Base-by-base conservation (phyloP, 495 filamentous ascomycete species). In the Usnea hakonensis region DNA sequence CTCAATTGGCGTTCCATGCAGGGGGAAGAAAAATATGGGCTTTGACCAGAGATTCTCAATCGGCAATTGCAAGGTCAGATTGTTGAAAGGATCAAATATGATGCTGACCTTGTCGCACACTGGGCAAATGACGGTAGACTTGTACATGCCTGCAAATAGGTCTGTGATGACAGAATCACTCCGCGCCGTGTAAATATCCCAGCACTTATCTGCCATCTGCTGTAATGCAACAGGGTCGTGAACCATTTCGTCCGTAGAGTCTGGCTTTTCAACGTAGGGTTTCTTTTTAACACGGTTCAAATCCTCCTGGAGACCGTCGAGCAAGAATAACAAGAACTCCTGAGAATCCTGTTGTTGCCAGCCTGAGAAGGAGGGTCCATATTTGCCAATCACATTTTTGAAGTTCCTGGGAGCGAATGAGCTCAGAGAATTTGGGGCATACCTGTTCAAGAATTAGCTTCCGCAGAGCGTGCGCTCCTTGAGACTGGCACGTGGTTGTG, bases 271-370 rank as follows among this genome's bases (percentile, higher is more conserved):
- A 40, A 94, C 95, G 70, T 97, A 96, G 1, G 94, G 94, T 76
- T 98, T 98, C 75, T 95, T 94, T 70, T 86, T 82, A 58, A 98
- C 88, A 10, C 94, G 85, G 69, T 94, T 98, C 54, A 97, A 77
- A 70, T 97, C 94, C 70, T 98, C 94, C 60, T 97, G 93, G 0
- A 98, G 74, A 21, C 90, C 94, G 73, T 97, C 94, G 10, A 98
- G 85, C 21, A 97, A 81, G 72, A 96, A 97, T 60, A 94, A 90
- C n/a, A 98, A 76, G 64, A 97, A 97, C 65, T 98, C 94, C 68
- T 98, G 94, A 0, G 94, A 93, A 70, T 98, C 94, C 70, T 98
- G 94, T 70, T 98, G 94, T 5, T 90, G 91, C 68, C 92, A 97
- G 6, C 94, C 93, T 6, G 91, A 95, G 68, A 97, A 97, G 9